Conservation (phyloP, 345 rosid genomes). For the Mangifera indica region DNA sequence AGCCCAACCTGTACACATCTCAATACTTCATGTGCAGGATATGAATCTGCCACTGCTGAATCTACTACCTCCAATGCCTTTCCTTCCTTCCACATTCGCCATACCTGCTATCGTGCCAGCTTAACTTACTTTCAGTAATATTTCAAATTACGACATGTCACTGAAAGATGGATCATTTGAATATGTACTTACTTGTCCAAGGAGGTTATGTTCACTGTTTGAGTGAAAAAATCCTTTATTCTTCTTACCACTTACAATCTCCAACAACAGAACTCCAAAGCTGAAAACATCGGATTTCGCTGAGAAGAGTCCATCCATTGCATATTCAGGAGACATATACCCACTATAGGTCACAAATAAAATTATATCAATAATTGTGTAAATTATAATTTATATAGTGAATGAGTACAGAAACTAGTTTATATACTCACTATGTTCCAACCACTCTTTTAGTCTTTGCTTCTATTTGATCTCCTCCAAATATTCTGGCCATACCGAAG, state of each 20-base stretch:
- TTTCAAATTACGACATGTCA: not conserved
- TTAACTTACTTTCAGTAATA: not conserved
- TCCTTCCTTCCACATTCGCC: slow-evolving; percentile 67
- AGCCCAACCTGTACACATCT: slow-evolving; percentile 84
- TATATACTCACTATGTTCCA: slow-evolving; percentile 70
- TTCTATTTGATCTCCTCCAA: slow-evolving; percentile 66
- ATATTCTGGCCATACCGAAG: slow-evolving; percentile 87
- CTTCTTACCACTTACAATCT: slow-evolving; percentile 61
- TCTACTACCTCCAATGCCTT: slow-evolving; percentile 53
- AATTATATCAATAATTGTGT: not conserved
- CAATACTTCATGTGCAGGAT: slow-evolving; percentile 41
- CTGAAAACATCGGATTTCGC: slow-evolving; percentile 69
- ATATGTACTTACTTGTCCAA: slow-evolving; percentile 58
- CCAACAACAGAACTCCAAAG: slow-evolving; percentile 72
- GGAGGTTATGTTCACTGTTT: slow-evolving; percentile 62
- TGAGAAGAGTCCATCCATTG: slow-evolving; percentile 75
- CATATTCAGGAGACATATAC: slow-evolving; percentile 85
- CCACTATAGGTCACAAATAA: slow-evolving; percentile 41
- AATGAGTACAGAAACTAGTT: not conserved
- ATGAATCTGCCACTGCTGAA: slow-evolving; percentile 32
- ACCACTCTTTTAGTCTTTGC: slow-evolving; percentile 59
- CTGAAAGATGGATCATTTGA: not conserved
- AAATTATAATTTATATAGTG: not conserved
- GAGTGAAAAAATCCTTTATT: slow-evolving; percentile 64
- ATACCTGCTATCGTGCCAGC: slow-evolving; percentile 35